Evolutionary conservation across 495 filamentous ascomycete species (phyloP).

Genomic region (Trichoderma gamsii): DNA sequence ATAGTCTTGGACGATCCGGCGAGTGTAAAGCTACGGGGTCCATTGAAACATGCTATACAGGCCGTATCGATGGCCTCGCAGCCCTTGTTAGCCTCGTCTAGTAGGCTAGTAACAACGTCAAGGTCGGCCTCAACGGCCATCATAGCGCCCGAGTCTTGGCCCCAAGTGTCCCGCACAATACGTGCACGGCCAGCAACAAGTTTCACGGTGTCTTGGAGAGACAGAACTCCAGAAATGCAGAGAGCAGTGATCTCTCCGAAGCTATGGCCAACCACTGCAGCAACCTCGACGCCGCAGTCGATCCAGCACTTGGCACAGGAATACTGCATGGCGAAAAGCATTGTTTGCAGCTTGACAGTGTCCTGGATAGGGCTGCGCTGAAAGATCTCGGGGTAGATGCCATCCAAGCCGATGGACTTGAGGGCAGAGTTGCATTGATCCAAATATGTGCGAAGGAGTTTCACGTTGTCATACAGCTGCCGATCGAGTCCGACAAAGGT

Average conservation of each 20-base stretch:
- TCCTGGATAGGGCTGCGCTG: conserved; percentile 26
- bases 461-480: conserved; percentile 26
- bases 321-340: conserved; percentile 46
- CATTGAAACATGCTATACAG: conserved; percentile 49
- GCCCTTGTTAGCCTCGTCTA: conserved; percentile 1
- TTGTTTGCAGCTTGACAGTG: conserved; percentile 34
- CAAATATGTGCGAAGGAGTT: conserved; percentile 33
- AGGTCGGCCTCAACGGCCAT: conserved; percentile 38
- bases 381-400: conserved; percentile 44
- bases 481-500: conserved; percentile 20
- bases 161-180: conserved; percentile 35
- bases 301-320: conserved; percentile 46
- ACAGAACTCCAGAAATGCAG: conserved; percentile 33
- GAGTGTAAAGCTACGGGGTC: conserved; percentile 39
- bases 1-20: conserved; percentile 36
- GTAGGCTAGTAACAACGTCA: conserved; percentile 21
- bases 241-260: conserved; percentile 51
- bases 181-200: conserved; percentile 36
- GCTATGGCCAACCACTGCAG: conserved; percentile 44
- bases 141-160: conserved; percentile 40
- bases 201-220: conserved; percentile 33
- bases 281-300: conserved; percentile 37
- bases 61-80: not conserved
- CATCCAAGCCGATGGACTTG: conserved; percentile 20
- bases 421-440: conserved; percentile 27